Evolutionary conservation across 805 yeast genomes (phyloP).

Genomic region (Yamadazyma paraphyllophila): DNA sequence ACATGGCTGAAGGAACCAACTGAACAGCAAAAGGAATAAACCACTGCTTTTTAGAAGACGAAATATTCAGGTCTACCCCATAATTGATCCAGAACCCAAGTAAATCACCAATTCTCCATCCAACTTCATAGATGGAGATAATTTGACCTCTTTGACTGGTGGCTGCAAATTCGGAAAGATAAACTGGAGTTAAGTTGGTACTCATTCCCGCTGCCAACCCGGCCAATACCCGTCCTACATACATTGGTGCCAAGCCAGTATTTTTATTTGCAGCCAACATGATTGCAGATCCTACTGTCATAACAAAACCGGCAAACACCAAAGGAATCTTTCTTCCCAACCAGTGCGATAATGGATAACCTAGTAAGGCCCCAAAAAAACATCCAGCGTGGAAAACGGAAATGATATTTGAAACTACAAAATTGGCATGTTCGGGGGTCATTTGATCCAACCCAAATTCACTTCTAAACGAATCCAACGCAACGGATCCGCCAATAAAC

Average conservation of each 20-base stretch:
- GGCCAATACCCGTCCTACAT: constrained; percentile 50
- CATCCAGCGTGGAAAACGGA: constrained; percentile 54
- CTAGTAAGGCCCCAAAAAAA: constrained; percentile 45
- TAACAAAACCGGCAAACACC: constrained; percentile 36
- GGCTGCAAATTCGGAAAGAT: constrained; percentile 45
- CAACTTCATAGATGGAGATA: constrained; percentile 46
- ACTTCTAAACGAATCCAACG: constrained; percentile 40
- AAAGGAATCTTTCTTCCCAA: constrained; percentile 42
- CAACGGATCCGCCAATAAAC: constrained; percentile 52
- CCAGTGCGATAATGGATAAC: constrained; percentile 42
- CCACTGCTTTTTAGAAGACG: constrained; percentile 40
- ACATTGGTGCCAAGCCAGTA: constrained; percentile 32
- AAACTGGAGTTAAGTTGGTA: constrained; percentile 48
- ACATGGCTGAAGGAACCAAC: constrained; percentile 42
- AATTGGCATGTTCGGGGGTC: constrained; percentile 22
- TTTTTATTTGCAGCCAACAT: constrained; percentile 30
- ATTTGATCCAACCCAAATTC: constrained; percentile 44
- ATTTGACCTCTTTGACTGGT: constrained; percentile 45
- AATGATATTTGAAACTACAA: constrained; percentile 41
- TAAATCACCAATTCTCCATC: constrained; percentile 51
- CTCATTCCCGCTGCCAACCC: constrained; percentile 55
- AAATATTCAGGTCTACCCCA: constrained; percentile 37
- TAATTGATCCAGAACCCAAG: constrained; percentile 51
- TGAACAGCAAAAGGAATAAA: constrained; percentile 47
- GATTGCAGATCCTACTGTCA: constrained; percentile 43